phyloP scores from a whole-genome alignment of 805 yeast species.

The Ogataea methylovora region DNA sequence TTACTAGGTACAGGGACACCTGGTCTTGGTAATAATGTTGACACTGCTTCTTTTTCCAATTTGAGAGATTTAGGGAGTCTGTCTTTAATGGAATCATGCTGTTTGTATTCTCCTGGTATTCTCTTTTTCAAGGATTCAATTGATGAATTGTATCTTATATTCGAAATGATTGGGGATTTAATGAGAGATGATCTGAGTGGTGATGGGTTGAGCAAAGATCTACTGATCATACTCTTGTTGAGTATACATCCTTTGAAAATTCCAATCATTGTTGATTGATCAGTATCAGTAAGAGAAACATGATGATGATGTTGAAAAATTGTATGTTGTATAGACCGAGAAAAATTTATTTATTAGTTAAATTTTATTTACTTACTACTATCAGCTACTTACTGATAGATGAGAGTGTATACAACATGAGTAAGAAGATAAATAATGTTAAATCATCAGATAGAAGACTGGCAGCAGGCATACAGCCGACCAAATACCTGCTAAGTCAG shows the following conservation, averaged over 20 bases:
- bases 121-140: conserved; percentile 28
- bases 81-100: conserved; percentile 41
- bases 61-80: conserved; percentile 59
- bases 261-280: too few relatives aligned
- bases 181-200: neutral
- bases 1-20: conserved; percentile 70
- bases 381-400: too few relatives aligned
- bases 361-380: too few relatives aligned
- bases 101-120: conserved; percentile 49
- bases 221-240: too few relatives aligned
- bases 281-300: too few relatives aligned
- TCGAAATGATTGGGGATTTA: neutral
- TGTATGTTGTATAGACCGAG: too few relatives aligned
- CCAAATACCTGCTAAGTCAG: conserved; percentile 27
- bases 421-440: too few relatives aligned
- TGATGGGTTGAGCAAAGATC: neutral
- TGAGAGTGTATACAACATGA: too few relatives aligned
- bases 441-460: conserved; percentile 47
- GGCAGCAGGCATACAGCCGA: conserved; percentile 46
- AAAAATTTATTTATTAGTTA: too few relatives aligned
- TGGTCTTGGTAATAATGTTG: conserved; percentile 66
- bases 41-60: conserved; percentile 52
- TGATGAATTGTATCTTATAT: conserved; percentile 10
- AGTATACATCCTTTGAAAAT: too few relatives aligned
- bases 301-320: too few relatives aligned